Evolutionary conservation across 805 yeast genomes (phyloP).

Genomic region (Lipomyces anomalus): DNA sequence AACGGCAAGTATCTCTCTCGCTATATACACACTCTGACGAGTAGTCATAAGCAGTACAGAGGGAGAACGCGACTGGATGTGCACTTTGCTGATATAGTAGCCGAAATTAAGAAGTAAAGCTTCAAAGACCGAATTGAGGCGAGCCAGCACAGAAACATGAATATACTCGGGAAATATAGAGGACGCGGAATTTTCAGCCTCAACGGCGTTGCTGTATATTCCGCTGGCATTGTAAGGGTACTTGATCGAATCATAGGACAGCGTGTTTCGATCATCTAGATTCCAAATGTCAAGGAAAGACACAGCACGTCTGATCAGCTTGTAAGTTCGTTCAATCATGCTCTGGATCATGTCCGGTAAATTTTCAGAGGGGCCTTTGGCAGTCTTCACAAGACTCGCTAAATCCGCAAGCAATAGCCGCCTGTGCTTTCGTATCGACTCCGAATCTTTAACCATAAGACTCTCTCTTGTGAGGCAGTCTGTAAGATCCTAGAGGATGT

Average conservation of each 20-base stretch:
- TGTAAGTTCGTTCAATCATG: slow-evolving; percentile 31
- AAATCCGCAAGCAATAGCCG: slow-evolving; percentile 37
- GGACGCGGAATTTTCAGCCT: not conserved
- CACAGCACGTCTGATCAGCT: slow-evolving; percentile 33
- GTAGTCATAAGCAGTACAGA: slow-evolving; percentile 32
- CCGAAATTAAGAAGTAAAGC: slow-evolving; percentile 35
- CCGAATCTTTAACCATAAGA: slow-evolving; percentile 29
- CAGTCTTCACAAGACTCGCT: slow-evolving; percentile 36
- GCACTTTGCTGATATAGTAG: slow-evolving; percentile 30
- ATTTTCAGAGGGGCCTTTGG: slow-evolving; percentile 32
- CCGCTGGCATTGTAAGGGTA: not conserved
- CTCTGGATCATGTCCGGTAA: slow-evolving; percentile 32
- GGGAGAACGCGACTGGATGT: slow-evolving; percentile 16
- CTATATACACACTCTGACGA: slow-evolving; percentile 37
- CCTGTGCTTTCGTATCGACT: slow-evolving; percentile 32
- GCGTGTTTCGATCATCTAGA: slow-evolving; percentile 14
- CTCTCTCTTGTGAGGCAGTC: slow-evolving; percentile 35
- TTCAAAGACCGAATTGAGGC: slow-evolving; percentile 35
- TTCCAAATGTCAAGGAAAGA: slow-evolving; percentile 31
- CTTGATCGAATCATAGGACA: not conserved
- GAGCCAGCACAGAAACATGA: slow-evolving; percentile 26
- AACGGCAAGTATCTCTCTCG: slow-evolving; percentile 36
- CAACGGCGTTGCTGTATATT: not conserved
- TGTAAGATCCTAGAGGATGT: slow-evolving; percentile 26
- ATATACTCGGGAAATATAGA: not conserved